Conservation (phyloP, 352 stramenopile genomes). For the Globisporangium polare region DNA sequence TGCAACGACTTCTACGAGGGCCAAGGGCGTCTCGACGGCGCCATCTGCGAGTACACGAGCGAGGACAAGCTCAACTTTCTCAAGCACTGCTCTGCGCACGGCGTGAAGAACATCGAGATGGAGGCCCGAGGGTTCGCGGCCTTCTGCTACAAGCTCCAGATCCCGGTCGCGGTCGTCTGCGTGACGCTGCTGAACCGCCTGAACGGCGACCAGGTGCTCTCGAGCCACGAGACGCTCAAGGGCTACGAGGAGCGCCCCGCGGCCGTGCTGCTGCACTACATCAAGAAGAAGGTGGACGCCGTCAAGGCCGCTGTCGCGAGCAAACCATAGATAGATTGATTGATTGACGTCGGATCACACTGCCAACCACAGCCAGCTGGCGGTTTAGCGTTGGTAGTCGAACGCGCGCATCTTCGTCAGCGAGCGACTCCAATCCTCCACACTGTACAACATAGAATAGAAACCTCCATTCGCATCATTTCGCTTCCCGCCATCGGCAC, state of each 20-base stretch:
- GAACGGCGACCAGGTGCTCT: slow-evolving; percentile 69
- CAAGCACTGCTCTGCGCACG: slow-evolving; percentile 37
- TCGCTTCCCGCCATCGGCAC: neutral
- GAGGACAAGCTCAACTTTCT: slow-evolving; percentile 81
- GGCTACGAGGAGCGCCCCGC: slow-evolving; percentile 58
- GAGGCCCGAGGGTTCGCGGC: slow-evolving; percentile 65
- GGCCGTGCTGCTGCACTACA: slow-evolving; percentile 63
- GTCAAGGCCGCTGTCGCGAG: neutral
- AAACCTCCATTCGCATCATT: neutral
- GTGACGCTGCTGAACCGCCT: slow-evolving; percentile 78
- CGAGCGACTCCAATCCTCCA: neutral
- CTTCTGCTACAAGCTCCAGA: slow-evolving; percentile 76
- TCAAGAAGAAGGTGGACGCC: slow-evolving; percentile 53
- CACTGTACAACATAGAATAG: slow-evolving; percentile 9
- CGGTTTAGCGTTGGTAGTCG: no score
- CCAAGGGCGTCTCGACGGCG: slow-evolving; percentile 77
- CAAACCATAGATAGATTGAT: slow-evolving; percentile 7
- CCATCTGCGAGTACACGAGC: slow-evolving; percentile 73
- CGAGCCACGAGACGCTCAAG: slow-evolving; percentile 56
- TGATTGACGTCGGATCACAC: neutral
- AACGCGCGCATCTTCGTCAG: neutral
- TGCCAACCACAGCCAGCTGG: neutral
- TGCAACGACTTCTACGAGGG: slow-evolving; percentile 87
- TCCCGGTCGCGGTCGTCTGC: slow-evolving; percentile 69
- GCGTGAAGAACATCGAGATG: slow-evolving; percentile 87